A percentile compares a stretch with the other conserved stretches of the same genome.
Evolutionary conservation across 23 red algal species (phyloP).

Genomic region (Gracilaria gracilis): DNA sequence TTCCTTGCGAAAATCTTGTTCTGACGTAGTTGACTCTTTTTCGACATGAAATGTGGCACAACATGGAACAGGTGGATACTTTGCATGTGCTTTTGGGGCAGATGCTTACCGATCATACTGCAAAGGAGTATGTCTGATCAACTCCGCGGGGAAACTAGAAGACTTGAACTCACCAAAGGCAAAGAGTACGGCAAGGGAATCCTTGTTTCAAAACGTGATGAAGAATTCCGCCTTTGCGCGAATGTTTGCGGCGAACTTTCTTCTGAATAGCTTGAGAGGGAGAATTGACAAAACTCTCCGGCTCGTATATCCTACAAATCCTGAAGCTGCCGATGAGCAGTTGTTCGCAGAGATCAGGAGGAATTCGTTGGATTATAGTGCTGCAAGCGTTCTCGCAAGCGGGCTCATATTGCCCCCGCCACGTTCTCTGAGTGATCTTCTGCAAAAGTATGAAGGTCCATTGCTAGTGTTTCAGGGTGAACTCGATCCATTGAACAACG

Average conservation of each 20-base stretch:
- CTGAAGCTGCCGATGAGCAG: constrained; percentile 43
- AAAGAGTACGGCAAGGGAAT: neutral
- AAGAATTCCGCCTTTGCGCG: constrained; percentile 29
- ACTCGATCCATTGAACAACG: constrained; percentile 82
- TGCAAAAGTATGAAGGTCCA: constrained; percentile 64
- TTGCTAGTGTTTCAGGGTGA: constrained; percentile 81
- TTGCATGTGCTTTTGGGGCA: constrained; percentile 67
- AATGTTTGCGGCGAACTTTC: constrained; percentile 39
- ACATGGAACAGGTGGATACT: constrained; percentile 56
- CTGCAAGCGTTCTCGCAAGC: constrained; percentile 72
- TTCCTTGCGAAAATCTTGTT: neutral
- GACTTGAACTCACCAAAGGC: neutral
- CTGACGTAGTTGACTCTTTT: neutral
- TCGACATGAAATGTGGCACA: neutral
- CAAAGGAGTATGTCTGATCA: constrained; percentile 63
- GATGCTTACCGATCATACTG: constrained; percentile 51
- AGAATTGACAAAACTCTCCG: constrained; percentile 72
- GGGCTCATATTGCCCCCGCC: constrained; percentile 69
- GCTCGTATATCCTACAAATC: constrained; percentile 77
- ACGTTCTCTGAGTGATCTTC: constrained; percentile 61
- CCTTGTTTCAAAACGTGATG: constrained; percentile 42
- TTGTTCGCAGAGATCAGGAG: constrained; percentile 68
- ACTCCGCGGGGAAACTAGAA: constrained; percentile 62
- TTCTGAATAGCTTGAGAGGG: constrained; percentile 63
- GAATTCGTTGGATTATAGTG: constrained; percentile 77